These are phyloP conservation scores for Cystobasidium onofrii DNA, from an alignment of 768 basidiomycete genomes.

Conservation along the genomic window DNA sequence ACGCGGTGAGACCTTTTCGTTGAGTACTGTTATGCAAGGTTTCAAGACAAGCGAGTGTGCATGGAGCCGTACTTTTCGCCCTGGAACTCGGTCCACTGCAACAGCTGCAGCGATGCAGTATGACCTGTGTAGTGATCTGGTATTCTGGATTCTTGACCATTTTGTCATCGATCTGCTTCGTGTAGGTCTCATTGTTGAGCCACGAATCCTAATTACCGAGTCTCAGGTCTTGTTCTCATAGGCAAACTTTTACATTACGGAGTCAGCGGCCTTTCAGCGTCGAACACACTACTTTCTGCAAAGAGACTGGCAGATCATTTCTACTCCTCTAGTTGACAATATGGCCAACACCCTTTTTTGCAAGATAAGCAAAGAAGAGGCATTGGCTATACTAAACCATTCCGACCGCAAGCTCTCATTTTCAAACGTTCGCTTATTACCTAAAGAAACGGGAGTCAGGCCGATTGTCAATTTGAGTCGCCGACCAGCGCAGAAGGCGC, in stretches of 20 bases:
- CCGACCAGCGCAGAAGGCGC: constrained; percentile 31
- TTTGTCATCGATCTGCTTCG: constrained; percentile 70
- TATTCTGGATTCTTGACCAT: constrained; percentile 90
- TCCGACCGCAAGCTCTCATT: constrained; percentile 68
- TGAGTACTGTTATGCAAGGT: constrained; percentile 69
- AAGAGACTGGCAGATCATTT: constrained; percentile 82
- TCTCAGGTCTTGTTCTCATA: constrained; percentile 44
- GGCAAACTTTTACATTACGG: constrained; percentile 91
- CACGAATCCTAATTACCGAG: neutral
- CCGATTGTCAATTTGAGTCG: constrained; percentile 83
- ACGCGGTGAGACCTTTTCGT: constrained; percentile 68
- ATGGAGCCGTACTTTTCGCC: constrained; percentile 55
- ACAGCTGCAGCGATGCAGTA: constrained; percentile 35
- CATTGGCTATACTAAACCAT: constrained; percentile 42
- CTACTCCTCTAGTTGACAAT: constrained; percentile 68
- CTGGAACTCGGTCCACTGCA: constrained; percentile 46
- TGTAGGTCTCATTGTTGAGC: constrained; percentile 47
- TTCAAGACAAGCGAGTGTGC: constrained; percentile 66
- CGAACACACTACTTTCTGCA: constrained; percentile 84
- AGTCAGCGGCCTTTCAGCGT: constrained; percentile 75
- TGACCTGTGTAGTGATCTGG: constrained; percentile 69
- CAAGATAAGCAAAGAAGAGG: constrained; percentile 52
- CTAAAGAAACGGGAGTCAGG: constrained; percentile 88
- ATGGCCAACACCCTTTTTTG: constrained; percentile 64
- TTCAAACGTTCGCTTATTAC: constrained; percentile 77